phyloP scores from a whole-genome alignment of 1,139 yeast genomes.

The Yamadazyma spencermartinsiae region DNA sequence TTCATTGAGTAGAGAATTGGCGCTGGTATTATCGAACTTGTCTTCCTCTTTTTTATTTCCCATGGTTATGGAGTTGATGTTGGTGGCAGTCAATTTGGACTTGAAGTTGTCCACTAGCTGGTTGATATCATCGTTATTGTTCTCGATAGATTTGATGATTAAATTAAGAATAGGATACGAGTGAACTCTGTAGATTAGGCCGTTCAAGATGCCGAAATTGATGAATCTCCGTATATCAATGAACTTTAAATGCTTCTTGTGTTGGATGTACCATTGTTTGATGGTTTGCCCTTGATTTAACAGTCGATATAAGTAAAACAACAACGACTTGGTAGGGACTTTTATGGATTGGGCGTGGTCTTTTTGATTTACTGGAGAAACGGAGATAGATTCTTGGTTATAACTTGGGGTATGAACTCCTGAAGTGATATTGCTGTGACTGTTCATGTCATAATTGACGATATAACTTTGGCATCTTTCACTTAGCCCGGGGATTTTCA shows the following conservation, averaged over 20 bases:
- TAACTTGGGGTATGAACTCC: not conserved
- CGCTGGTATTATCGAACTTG: not conserved
- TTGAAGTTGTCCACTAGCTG: conserved; percentile 25
- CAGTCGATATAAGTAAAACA: conserved; percentile 77
- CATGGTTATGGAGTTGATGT: conserved; percentile 12
- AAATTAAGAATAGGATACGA: conserved; percentile 65
- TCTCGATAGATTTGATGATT: conserved; percentile 36
- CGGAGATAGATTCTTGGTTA: conserved; percentile 13
- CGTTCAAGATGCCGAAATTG: conserved; percentile 82
- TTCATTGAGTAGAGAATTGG: conserved; percentile 4
- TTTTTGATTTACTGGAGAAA: conserved; percentile 19
- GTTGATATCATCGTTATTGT: conserved; percentile 30
- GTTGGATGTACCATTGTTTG: conserved; percentile 75
- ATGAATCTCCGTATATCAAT: conserved; percentile 84
- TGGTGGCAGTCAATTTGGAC: conserved; percentile 9
- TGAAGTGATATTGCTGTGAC: not conserved
- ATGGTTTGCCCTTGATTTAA: conserved; percentile 78
- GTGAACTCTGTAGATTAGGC: conserved; percentile 78
- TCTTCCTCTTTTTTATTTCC: not conserved
- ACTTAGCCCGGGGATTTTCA: conserved; percentile 66
- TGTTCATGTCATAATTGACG: conserved; percentile 27
- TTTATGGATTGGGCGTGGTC: conserved; percentile 21
- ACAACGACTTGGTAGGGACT: conserved; percentile 62
- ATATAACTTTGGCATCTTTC: conserved; percentile 86
- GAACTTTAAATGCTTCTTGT: conserved; percentile 55